Conservation (phyloP, 352 stramenopile genomes). For the Pythium myriotylum region DNA sequence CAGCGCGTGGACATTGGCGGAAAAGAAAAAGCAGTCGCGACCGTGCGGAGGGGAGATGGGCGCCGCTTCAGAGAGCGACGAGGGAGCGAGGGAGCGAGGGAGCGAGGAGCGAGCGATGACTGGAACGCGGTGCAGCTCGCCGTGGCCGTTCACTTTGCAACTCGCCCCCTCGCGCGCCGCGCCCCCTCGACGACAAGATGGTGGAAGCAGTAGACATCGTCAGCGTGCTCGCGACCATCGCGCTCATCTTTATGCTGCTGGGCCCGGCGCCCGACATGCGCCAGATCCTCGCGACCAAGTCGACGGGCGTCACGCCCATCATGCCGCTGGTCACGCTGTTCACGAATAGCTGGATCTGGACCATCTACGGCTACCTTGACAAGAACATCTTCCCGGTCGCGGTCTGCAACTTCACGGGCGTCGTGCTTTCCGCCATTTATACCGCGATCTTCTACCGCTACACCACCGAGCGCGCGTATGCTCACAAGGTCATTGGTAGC, state of each 20-base stretch:
- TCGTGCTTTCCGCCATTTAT: conserved; percentile 42
- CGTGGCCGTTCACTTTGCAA: background rate
- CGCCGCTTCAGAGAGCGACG: background rate
- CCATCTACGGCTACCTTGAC: conserved; percentile 47
- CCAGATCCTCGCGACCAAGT: conserved; percentile 32
- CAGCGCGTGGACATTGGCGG: too few species aligned
- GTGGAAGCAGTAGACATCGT: conserved; percentile 18
- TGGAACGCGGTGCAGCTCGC: too few species aligned
- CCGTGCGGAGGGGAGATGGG: too few species aligned
- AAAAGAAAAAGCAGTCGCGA: too few species aligned
- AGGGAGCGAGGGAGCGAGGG: background rate
- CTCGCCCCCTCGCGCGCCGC: background rate
- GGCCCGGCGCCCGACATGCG: conserved; percentile 39
- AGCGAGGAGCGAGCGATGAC: background rate
- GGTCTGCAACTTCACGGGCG: conserved; percentile 39
- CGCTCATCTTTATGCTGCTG: conserved; percentile 35
- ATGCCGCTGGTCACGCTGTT: conserved; percentile 48
- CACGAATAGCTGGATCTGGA: conserved; percentile 29
- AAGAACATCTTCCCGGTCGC: conserved; percentile 50
- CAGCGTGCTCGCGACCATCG: conserved; percentile 32
- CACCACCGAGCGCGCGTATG: conserved; percentile 40
- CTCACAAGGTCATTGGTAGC: conserved; percentile 32
- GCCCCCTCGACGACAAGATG: conserved; percentile 5
- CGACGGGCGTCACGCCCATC: conserved; percentile 42
- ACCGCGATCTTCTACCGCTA: conserved; percentile 51